Evolutionary conservation across 2,329 filamentous ascomycete species (phyloP), one percentile per base, ranked within the genome.

Genomic region (Cytospora chrysosperma): DNA sequence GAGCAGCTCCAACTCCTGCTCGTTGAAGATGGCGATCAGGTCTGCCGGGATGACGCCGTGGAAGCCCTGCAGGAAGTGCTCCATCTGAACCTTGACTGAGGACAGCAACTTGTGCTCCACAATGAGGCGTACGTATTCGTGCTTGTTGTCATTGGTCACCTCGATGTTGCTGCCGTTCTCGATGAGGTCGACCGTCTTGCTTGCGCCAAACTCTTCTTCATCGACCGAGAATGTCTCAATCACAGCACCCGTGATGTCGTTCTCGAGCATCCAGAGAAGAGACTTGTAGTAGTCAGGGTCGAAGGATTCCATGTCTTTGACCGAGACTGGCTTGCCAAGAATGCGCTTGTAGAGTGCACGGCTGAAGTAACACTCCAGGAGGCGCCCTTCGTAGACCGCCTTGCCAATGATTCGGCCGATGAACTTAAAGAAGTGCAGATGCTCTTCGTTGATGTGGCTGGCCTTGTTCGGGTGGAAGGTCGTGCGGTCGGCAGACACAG

Each of bases 271-370:
- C 96, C 96, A 99, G 65, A 95, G 87, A 26, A 99, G 84, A 17
- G 94, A 98, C 77, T 98, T 99, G 86, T 98, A 97, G 80, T 99
- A 99, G 72, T 99, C 94, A 4, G 96, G 88, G 75, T 99, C 95
- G 66, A 99, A 90, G 26, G 93, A 97, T 77, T 99, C 95, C 93
- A 99, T 98, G 72, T 99, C 95, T 80, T 99, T 99, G 76, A 99
- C 90, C 10, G 93, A 97, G 49, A 98, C 94, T 4, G 92, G 87
- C 75, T 96, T 96, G 74, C 95, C 92, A 30, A 99, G 86, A 68
- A 99, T 97, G 69, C 92, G 90, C 81, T 98, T 98, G 84, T 99
- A 99, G 58, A 99, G 94, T 17, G 96, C 96, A 73, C 95, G 89
- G 78, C 94, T 98, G 81, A 99, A 99, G 82, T 98, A 96, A 77